These are phyloP conservation scores for Wickerhamomyces rabaulensis DNA, from an alignment of 805 yeast genomes.

Conservation along the genomic window DNA sequence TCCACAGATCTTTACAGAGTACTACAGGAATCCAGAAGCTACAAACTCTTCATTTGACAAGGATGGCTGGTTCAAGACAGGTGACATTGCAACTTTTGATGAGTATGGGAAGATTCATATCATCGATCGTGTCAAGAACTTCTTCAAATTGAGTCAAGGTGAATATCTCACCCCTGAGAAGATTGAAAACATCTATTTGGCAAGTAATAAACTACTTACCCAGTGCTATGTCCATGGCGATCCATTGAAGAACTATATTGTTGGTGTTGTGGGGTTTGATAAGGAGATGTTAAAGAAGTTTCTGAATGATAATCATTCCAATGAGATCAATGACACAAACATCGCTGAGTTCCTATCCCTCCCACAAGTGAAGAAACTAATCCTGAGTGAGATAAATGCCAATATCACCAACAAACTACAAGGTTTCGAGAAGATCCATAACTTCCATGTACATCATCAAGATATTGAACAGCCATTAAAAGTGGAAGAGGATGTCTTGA, in stretches of 20 bases:
- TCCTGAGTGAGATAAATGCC: conserved; percentile 36
- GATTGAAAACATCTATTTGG: conserved; percentile 50
- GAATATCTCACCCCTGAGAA: conserved; percentile 63
- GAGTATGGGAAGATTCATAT: conserved; percentile 34
- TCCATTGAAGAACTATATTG: conserved; percentile 44
- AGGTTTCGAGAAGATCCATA: conserved; percentile 62
- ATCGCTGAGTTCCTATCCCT: conserved; percentile 11
- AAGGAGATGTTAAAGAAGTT: conserved; percentile 25
- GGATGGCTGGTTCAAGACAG: conserved; percentile 51
- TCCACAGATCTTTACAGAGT: conserved; percentile 47
- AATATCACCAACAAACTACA: conserved; percentile 34
- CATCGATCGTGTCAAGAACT: conserved; percentile 61
- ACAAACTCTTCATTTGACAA: conserved; percentile 36
- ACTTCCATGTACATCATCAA: conserved; percentile 37
- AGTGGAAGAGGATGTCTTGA: conserved; percentile 54
- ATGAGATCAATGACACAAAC: conserved; percentile 5
- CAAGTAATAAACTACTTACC: conserved; percentile 34
- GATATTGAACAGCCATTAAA: conserved; percentile 47
- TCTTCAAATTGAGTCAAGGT: conserved; percentile 55
- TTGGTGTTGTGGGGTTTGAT: conserved; percentile 52
- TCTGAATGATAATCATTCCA: conserved; percentile 6
- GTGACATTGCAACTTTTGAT: conserved; percentile 44
- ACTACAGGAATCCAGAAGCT: conserved; percentile 44
- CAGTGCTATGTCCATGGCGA: conserved; percentile 55
- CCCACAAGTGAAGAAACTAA: conserved; percentile 20